phyloP scores from a whole-genome alignment of 2,329 filamentous ascomycete species.

The Penicillium decumbens region DNA sequence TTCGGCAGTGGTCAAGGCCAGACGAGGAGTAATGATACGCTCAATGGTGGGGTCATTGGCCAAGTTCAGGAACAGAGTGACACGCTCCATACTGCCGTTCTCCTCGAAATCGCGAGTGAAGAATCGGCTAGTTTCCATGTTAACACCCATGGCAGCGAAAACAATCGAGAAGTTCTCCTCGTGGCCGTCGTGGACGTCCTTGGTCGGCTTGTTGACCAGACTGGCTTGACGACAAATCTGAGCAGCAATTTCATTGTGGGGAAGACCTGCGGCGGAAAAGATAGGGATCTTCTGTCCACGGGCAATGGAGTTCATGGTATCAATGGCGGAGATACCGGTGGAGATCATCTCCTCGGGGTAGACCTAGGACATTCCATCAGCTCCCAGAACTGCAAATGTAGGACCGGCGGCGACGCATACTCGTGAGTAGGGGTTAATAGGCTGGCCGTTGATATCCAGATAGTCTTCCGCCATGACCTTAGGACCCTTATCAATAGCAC shows the following conservation, averaged over 20 bases:
- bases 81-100: slow-evolving; percentile 96
- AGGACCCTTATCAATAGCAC: slow-evolving; percentile 97
- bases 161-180: slow-evolving; percentile 99
- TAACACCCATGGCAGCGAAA: slow-evolving; percentile 99
- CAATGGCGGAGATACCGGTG: slow-evolving; percentile 97
- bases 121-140: slow-evolving; percentile 97
- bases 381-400: not conserved
- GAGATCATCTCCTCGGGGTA: slow-evolving; percentile 99
- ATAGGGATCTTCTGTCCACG: slow-evolving; percentile 99
- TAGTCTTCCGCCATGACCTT: slow-evolving; percentile 98
- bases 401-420: slow-evolving; percentile 46
- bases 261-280: slow-evolving; percentile 95
- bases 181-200: slow-evolving; percentile 92
- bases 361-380: slow-evolving; percentile 54
- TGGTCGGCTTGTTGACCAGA: slow-evolving; percentile 86
- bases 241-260: slow-evolving; percentile 98
- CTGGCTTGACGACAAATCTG: slow-evolving; percentile 97
- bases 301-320: slow-evolving; percentile 97
- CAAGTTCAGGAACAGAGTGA: slow-evolving; percentile 96
- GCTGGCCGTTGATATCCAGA: slow-evolving; percentile 96
- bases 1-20: slow-evolving; percentile 95
- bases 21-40: slow-evolving; percentile 98
- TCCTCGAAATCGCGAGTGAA: slow-evolving; percentile 98
- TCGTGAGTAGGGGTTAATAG: slow-evolving; percentile 96
- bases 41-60: slow-evolving; percentile 99